Evolutionary conservation across 2,329 filamentous ascomycete genomes (phyloP).

Genomic region (Colletotrichum camelliae): DNA sequence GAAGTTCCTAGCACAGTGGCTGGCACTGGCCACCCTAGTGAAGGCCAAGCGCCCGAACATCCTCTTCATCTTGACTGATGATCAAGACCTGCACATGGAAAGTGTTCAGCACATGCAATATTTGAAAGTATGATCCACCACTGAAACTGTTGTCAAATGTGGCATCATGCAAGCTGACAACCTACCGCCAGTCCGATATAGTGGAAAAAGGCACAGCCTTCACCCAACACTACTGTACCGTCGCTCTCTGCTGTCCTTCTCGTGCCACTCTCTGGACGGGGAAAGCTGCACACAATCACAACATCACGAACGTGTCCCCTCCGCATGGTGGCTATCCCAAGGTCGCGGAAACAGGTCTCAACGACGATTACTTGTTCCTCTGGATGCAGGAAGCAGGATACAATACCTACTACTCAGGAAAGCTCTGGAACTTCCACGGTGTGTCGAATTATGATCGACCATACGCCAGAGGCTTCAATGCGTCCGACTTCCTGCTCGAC

Average conservation of each 20-base stretch:
- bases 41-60: neutral
- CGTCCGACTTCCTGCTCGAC: constrained; percentile 63
- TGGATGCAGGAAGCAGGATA: constrained; percentile 58
- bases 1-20: neutral
- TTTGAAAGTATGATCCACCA: neutral
- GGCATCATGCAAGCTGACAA: neutral
- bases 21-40: neutral
- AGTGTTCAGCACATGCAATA: neutral
- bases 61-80: neutral
- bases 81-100: neutral
- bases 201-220: constrained; percentile 27
- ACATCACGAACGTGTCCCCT: constrained; percentile 27
- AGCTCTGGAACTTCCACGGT: constrained; percentile 57
- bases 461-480: constrained; percentile 59
- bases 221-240: constrained; percentile 32
- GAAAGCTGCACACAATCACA: constrained; percentile 30
- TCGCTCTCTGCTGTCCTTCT: constrained; percentile 32
- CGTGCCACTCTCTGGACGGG: constrained; percentile 28
- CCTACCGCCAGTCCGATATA: neutral
- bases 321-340: constrained; percentile 45
- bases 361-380: constrained; percentile 52
- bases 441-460: constrained; percentile 54
- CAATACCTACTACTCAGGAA: constrained; percentile 58
- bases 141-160: neutral
- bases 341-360: constrained; percentile 53